Evolutionary conservation across 1,139 yeast genomes (phyloP), one percentile per base, ranked within the genome.

Genomic region (Sugiyamaella paludigena): DNA sequence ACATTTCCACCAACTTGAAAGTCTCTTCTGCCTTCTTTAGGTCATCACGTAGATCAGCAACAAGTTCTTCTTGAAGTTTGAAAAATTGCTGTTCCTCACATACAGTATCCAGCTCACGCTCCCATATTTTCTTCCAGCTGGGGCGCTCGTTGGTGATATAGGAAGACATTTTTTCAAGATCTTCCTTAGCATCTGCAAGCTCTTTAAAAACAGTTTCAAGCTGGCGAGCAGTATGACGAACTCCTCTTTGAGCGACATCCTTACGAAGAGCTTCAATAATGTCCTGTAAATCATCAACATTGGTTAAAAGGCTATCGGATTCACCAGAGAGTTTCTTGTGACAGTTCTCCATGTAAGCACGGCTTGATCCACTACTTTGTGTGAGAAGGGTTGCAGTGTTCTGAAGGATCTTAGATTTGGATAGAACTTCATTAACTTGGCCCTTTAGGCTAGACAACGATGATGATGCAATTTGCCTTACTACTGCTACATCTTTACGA

Each of bases 41-140:
- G 68, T 92, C 98, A 53, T 87, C 95, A 45, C 79, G 80, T 58
- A 92, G 70, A 64, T 92, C 95, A 33, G 75, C 78, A 4, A 91
- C 80, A 53, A 92, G 77, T 56, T 87, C 96, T 60, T 87, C 96
- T 65, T 92, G 98, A 30, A 89, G 75, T 54, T 87, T 86, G 69
- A 91, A 81, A 64, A 88, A 88, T 58, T 91, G 95, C 65, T 92
- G 98, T 61, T 91, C 97, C 59, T 88, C 96, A 54, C 96, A 86
- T 19, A 92, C 94, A 40, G 84, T 83, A 57, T 88, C 95, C 52
- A 92, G 76, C 62, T 91, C 97, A 5, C 84, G 74, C 65, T 91
- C 96, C 98, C 98, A 92, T 27, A 88, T 83, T 58, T 80, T 81
- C 64, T 88, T 87, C 96, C 98, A 89, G 35, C 81, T 81, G 4